A percentile compares a stretch with the other conserved stretches of the same genome.
Evolutionary conservation across 2,329 filamentous ascomycete species (phyloP).

Genomic region (Fusarium marasasianum): DNA sequence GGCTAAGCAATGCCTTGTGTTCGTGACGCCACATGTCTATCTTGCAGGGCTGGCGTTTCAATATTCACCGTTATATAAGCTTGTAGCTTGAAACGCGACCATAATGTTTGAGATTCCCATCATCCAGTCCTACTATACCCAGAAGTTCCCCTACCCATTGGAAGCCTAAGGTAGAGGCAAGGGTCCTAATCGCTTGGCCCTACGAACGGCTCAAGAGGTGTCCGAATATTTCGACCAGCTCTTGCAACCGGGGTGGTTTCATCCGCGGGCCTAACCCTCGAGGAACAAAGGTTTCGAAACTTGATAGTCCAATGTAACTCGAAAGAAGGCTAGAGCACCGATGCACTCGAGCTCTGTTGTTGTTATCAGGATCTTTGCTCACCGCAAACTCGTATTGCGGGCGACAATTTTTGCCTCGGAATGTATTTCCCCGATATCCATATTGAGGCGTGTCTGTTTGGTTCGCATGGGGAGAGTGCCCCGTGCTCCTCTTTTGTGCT

Average conservation of each 20-base stretch:
- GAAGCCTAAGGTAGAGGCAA: conserved; percentile 7
- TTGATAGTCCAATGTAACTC: conserved; percentile 7
- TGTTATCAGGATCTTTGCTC: conserved; percentile 1
- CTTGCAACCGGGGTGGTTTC: conserved; percentile 30
- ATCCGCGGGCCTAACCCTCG: neutral
- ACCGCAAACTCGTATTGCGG: conserved; percentile 11
- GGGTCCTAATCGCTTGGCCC: conserved; percentile 33
- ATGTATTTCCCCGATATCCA: conserved; percentile 32
- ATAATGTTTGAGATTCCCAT: conserved; percentile 29
- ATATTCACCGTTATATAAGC: conserved; percentile 30
- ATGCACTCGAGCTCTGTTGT: neutral
- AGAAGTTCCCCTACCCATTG: conserved; percentile 12
- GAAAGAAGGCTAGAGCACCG: conserved; percentile 17
- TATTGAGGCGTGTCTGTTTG: conserved; percentile 35
- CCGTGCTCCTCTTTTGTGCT: conserved; percentile 31
- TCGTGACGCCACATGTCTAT: neutral
- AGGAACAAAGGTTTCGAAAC: conserved; percentile 28
- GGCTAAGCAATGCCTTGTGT: conserved; percentile 3
- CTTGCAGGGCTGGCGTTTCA: conserved; percentile 26
- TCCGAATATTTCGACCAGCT: conserved; percentile 20
- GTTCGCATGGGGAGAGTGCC: conserved; percentile 31
- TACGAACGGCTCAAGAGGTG: conserved; percentile 21
- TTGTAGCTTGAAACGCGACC: conserved; percentile 27
- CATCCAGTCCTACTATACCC: conserved; percentile 3
- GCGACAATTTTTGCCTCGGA: conserved; percentile 17